These are phyloP conservation scores for Phaffomyces antillensis DNA, from an alignment of 805 yeast genomes.

Conservation along the genomic window DNA sequence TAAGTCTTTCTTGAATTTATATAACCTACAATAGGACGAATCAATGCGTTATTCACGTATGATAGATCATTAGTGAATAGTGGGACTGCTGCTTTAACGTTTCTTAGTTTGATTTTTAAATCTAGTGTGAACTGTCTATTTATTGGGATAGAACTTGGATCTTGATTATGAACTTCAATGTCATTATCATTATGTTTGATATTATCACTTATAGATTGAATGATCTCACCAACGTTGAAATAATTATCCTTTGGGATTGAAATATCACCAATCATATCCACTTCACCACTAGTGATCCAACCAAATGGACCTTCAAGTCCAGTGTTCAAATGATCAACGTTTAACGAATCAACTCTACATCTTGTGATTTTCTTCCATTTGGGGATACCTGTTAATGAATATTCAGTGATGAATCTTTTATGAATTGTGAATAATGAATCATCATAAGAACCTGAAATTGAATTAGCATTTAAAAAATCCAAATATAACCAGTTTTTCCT, in stretches of 20 bases:
- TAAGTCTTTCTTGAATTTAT: slow-evolving; percentile 86
- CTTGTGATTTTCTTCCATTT: slow-evolving; percentile 62
- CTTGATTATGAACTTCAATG: not conserved
- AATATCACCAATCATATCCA: slow-evolving; percentile 89
- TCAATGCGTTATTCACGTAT: slow-evolving; percentile 86
- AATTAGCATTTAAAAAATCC: slow-evolving; percentile 78
- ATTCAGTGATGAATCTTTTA: slow-evolving; percentile 43
- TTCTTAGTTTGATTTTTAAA: slow-evolving; percentile 68
- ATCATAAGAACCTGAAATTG: slow-evolving; percentile 87
- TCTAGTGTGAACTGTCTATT: slow-evolving; percentile 63
- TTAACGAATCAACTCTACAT: slow-evolving; percentile 76
- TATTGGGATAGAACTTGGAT: not conserved
- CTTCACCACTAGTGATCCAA: slow-evolving; percentile 90
- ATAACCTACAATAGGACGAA: slow-evolving; percentile 92
- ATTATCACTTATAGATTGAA: slow-evolving; percentile 39
- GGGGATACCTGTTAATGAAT: not conserved
- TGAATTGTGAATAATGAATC: slow-evolving; percentile 90
- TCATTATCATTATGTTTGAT: slow-evolving; percentile 7
- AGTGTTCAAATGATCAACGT: slow-evolving; percentile 81
- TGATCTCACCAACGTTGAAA: slow-evolving; percentile 40
- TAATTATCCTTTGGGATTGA: slow-evolving; percentile 61
- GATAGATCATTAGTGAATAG: slow-evolving; percentile 79
- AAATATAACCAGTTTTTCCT: slow-evolving; percentile 92
- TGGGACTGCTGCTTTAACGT: slow-evolving; percentile 86
- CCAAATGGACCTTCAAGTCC: slow-evolving; percentile 95